Conservation (phyloP, 2,329 filamentous ascomycete species). For the Aspergillus proliferans region DNA sequence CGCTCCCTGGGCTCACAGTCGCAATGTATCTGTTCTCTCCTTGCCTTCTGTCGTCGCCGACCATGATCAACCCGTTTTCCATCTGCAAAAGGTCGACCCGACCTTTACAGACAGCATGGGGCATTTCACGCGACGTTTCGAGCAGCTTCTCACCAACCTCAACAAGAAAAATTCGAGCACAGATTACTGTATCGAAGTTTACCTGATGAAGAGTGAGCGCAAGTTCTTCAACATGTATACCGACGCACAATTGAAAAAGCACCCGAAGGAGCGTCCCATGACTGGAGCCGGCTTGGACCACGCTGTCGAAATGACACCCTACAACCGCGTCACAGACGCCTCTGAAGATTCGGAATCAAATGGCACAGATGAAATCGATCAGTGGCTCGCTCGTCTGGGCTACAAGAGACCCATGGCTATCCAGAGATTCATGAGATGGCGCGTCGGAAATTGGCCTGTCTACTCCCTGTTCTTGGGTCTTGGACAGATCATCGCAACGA, state of each 20-base stretch:
- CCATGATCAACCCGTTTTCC: slow-evolving; percentile 49
- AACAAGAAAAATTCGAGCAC: slow-evolving; percentile 53
- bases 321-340: slow-evolving; percentile 22
- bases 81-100: slow-evolving; percentile 61
- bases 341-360: slow-evolving; percentile 31
- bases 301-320: no score
- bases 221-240: slow-evolving; percentile 58
- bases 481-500: slow-evolving; percentile 59
- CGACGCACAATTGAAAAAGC: slow-evolving; percentile 52
- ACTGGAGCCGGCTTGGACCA: slow-evolving; percentile 28
- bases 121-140: slow-evolving; percentile 55
- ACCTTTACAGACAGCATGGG: slow-evolving; percentile 62
- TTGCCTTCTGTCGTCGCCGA: slow-evolving; percentile 55
- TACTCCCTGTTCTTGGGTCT: slow-evolving; percentile 59
- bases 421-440: slow-evolving; percentile 49
- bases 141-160: slow-evolving; percentile 52
- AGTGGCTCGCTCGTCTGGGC: slow-evolving; percentile 52
- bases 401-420: slow-evolving; percentile 53
- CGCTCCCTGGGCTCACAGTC: slow-evolving; percentile 27
- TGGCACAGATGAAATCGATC: slow-evolving; percentile 40
- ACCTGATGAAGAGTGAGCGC: slow-evolving; percentile 59
- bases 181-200: slow-evolving; percentile 59
- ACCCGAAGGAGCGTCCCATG: slow-evolving; percentile 26
- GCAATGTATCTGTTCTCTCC: slow-evolving; percentile 46
- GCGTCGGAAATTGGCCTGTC: slow-evolving; percentile 58